These are phyloP conservation scores for Nicotiana attenuata DNA, from an alignment of 257 asterid genomes.

Conservation along the genomic window DNA sequence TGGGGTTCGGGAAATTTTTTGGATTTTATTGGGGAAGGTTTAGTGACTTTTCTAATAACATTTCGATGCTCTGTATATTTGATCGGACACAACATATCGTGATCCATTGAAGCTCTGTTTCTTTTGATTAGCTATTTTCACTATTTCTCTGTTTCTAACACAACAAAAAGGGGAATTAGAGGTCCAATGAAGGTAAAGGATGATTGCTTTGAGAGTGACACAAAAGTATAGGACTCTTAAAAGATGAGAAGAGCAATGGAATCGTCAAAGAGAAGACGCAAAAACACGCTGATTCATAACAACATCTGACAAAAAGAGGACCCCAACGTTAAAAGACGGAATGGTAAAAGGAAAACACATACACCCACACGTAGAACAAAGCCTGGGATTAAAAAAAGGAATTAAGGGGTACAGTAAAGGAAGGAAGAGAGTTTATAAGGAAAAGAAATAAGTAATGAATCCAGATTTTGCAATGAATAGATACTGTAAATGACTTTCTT, in stretches of 20 bases:
- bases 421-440: background rate
- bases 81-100: constrained; percentile 38
- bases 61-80: constrained; percentile 61
- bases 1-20: constrained; percentile 4
- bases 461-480: background rate
- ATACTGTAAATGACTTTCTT: background rate
- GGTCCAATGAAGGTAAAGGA: constrained; percentile 19
- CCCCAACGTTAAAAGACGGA: constrained; percentile 36
- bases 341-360: constrained; percentile 8
- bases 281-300: constrained; percentile 23
- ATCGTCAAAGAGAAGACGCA: constrained; percentile 28
- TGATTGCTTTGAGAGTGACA: constrained; percentile 12
- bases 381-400: background rate
- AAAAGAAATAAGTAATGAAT: background rate
- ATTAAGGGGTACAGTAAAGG: background rate
- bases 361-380: background rate
- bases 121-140: constrained; percentile 4
- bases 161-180: background rate
- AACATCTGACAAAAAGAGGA: constrained; percentile 38
- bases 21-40: constrained; percentile 24
- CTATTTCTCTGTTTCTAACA: background rate
- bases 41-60: constrained; percentile 34
- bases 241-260: constrained; percentile 10
- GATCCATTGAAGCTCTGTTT: constrained; percentile 38
- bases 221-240: constrained; percentile 10